Conservation (phyloP, 2,329 filamentous ascomycete genomes). For the Hypoxylon sp. region DNA sequence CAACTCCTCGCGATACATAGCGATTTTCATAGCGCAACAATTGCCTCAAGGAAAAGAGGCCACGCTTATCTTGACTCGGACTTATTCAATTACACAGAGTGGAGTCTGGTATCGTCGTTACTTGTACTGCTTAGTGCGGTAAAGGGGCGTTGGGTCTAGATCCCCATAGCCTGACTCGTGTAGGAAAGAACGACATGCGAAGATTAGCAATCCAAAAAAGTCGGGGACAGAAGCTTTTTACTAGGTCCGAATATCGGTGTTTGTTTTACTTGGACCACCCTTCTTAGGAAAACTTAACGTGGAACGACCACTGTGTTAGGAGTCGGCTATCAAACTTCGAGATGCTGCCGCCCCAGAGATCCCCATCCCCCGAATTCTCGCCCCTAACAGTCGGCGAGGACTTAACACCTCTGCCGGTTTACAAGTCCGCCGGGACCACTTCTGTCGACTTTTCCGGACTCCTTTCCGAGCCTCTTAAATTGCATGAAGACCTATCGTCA, state of each 20-base stretch:
- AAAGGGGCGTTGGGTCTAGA: constrained; percentile 9
- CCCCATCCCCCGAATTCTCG: constrained; percentile 63
- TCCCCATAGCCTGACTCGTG: constrained; percentile 4
- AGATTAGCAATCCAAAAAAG: constrained; percentile 3
- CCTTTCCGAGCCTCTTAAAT: constrained; percentile 74
- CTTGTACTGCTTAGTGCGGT: constrained; percentile 1
- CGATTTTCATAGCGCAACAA: not conserved
- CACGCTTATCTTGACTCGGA: not conserved
- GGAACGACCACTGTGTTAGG: not conserved
- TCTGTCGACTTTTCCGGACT: constrained; percentile 77
- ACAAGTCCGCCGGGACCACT: constrained; percentile 66
- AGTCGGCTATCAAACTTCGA: not conserved
- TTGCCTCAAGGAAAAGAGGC: not conserved
- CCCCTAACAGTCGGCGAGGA: constrained; percentile 65
- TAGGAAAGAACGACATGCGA: not conserved
- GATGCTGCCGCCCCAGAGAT: constrained; percentile 39
- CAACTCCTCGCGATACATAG: not conserved
- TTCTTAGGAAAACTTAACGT: not conserved
- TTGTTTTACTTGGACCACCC: not conserved
- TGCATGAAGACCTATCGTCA: constrained; percentile 86
- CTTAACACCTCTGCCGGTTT: constrained; percentile 68
- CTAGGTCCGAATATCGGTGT: not conserved
- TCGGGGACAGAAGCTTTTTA: not conserved
- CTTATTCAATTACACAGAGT: constrained; percentile 8
- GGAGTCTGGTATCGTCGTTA: not conserved